Evolutionary conservation across 495 filamentous ascomycete species (phyloP).

Genomic region (Podospora appendiculata): DNA sequence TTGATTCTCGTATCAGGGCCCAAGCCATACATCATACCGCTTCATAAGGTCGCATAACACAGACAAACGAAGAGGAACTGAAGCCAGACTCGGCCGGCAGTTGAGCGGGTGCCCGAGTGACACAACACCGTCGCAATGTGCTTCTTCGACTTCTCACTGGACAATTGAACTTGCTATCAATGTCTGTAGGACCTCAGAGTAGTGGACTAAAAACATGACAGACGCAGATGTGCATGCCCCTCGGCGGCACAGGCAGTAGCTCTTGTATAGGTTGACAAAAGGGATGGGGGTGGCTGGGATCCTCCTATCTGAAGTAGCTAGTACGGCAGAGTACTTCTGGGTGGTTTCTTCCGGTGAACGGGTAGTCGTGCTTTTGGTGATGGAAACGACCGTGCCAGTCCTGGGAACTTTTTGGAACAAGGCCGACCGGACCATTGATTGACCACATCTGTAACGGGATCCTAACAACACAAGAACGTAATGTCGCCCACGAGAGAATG

Average conservation of each 20-base stretch:
- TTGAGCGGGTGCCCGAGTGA: constrained; percentile 4
- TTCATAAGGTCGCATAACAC: not conserved
- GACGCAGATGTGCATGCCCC: not conserved
- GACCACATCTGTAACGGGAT: no score
- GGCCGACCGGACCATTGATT: no score
- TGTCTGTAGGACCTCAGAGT: not conserved
- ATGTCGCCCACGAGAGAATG: no score
- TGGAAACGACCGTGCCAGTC: no score
- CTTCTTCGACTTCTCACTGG: not conserved
- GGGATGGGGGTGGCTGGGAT: not conserved
- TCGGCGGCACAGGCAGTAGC: not conserved
- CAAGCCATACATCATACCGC: not conserved
- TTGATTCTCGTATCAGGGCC: not conserved
- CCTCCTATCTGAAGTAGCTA: not conserved
- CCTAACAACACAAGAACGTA: no score
- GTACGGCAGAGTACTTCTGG: not conserved
- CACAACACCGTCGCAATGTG: constrained; percentile 2
- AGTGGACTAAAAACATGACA: not conserved
- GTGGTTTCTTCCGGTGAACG: no score
- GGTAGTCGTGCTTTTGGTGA: no score
- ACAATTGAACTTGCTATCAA: not conserved
- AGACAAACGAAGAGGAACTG: not conserved
- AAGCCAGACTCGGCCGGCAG: constrained; percentile 6
- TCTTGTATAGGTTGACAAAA: not conserved
- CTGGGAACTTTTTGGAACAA: no score